Evolutionary conservation across 2,329 filamentous ascomycete genomes (phyloP).

Genomic region (Arthroderma uncinatum): DNA sequence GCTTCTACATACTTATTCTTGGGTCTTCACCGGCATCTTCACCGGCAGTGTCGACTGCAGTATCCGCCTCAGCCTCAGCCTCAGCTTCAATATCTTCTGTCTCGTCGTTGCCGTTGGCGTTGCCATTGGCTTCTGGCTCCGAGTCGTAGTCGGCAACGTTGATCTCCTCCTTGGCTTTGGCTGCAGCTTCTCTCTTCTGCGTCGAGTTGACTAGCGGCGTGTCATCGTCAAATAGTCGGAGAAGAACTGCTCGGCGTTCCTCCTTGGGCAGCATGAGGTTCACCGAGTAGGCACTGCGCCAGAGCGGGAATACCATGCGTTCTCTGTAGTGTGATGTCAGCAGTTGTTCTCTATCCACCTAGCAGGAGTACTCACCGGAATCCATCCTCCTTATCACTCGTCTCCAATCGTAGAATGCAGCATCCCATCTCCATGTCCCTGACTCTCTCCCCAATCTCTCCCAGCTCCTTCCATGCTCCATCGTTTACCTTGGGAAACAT

Average conservation of each 20-base stretch:
- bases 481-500: slow-evolving; percentile 89
- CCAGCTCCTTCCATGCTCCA: slow-evolving; percentile 61
- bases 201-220: slow-evolving; percentile 62
- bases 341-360: not conserved
- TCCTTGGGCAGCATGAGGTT: slow-evolving; percentile 99
- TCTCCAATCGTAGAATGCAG: slow-evolving; percentile 75
- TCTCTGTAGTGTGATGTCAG: slow-evolving; percentile 40
- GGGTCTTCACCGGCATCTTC: not conserved
- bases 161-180: slow-evolving; percentile 14
- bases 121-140: not conserved
- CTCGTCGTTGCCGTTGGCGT: not conserved
- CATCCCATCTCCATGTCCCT: slow-evolving; percentile 77
- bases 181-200: slow-evolving; percentile 19
- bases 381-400: slow-evolving; percentile 52
- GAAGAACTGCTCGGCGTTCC: slow-evolving; percentile 80
- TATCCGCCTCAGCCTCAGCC: not conserved
- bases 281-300: slow-evolving; percentile 82
- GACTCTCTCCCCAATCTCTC: slow-evolving; percentile 78
- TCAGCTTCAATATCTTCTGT: not conserved
- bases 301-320: slow-evolving; percentile 78
- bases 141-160: not conserved
- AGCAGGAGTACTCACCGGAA: slow-evolving; percentile 36
- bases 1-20: not conserved
- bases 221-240: slow-evolving; percentile 82
- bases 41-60: not conserved